A percentile compares a stretch with the other conserved stretches of the same genome.
phyloP scores from a whole-genome alignment of 768 basidiomycete genomes.

The Cystobasidium tubakii region DNA sequence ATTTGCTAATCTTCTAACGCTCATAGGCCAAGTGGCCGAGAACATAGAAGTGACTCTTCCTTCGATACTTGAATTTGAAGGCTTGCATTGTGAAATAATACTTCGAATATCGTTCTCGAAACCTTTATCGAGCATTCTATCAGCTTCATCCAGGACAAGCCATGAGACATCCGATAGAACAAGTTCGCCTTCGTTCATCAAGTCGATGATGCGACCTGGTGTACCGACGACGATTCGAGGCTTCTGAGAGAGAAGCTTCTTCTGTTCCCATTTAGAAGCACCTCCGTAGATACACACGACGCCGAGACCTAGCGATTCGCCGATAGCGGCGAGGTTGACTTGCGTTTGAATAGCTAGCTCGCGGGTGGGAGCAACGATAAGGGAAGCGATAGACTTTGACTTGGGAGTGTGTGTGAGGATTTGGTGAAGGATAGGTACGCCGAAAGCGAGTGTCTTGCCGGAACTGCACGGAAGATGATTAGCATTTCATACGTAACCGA shows the following conservation, averaged over 20 bases:
- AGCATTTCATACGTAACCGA: neutral
- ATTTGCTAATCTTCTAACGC: slow-evolving; percentile 77
- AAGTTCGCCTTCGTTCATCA: slow-evolving; percentile 78
- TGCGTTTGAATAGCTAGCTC: slow-evolving; percentile 95
- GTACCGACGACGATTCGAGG: slow-evolving; percentile 81
- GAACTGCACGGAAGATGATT: slow-evolving; percentile 40
- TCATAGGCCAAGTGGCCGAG: slow-evolving; percentile 97
- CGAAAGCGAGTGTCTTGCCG: slow-evolving; percentile 94
- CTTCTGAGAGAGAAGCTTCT: slow-evolving; percentile 60
- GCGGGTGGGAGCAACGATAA: slow-evolving; percentile 83
- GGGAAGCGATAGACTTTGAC: slow-evolving; percentile 51
- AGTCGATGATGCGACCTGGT: slow-evolving; percentile 84
- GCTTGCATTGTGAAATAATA: slow-evolving; percentile 73
- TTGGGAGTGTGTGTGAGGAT: slow-evolving; percentile 50
- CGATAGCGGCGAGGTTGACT: slow-evolving; percentile 68
- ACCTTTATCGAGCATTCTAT: slow-evolving; percentile 95
- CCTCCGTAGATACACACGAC: slow-evolving; percentile 91
- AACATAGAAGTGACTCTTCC: slow-evolving; percentile 68
- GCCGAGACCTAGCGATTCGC: slow-evolving; percentile 65
- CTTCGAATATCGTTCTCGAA: slow-evolving; percentile 95
- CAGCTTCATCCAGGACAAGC: slow-evolving; percentile 93
- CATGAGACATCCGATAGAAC: slow-evolving; percentile 81
- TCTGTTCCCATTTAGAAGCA: slow-evolving; percentile 80
- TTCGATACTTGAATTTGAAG: slow-evolving; percentile 76
- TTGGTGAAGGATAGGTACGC: slow-evolving; percentile 72